phyloP scores from a whole-genome alignment of 192 early-diverging fungal species.

The Backusella luteola region DNA sequence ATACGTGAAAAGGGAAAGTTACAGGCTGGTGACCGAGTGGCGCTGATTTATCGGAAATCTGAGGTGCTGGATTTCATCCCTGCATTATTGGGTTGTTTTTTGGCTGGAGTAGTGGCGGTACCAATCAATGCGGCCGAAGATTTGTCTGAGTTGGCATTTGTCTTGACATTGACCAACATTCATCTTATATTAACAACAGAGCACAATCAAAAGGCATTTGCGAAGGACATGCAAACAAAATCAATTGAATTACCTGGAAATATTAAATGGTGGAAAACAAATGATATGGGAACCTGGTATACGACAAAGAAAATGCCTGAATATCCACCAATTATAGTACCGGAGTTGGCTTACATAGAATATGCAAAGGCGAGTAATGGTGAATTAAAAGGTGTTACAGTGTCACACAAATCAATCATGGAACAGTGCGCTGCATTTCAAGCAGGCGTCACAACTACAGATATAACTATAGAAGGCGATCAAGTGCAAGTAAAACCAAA shows the following conservation, averaged over 20 bases:
- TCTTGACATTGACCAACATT: constrained; percentile 65
- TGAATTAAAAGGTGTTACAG: constrained; percentile 79
- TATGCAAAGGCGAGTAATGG: constrained; percentile 82
- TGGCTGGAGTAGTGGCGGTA: constrained; percentile 78
- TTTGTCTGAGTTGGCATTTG: constrained; percentile 72
- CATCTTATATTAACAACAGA: constrained; percentile 81
- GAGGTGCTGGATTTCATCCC: constrained; percentile 84
- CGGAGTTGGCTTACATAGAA: constrained; percentile 82
- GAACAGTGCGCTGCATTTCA: constrained; percentile 55
- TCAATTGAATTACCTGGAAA: constrained; percentile 62
- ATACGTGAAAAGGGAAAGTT: constrained; percentile 63
- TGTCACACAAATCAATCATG: constrained; percentile 76
- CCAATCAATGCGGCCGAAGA: constrained; percentile 84
- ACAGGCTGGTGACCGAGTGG: constrained; percentile 65
- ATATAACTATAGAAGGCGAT: background rate
- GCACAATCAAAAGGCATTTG: constrained; percentile 68
- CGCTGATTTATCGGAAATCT: constrained; percentile 76
- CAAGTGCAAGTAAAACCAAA: background rate
- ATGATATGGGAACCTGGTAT: constrained; percentile 67
- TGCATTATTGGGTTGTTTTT: constrained; percentile 79
- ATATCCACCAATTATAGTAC: constrained; percentile 43
- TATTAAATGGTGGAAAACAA: constrained; percentile 83
- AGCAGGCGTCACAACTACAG: constrained; percentile 14
- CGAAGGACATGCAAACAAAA: constrained; percentile 64
- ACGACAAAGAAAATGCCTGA: constrained; percentile 51